Conservation (phyloP, 345 rosid genomes). For the Kernera saxatilis region DNA sequence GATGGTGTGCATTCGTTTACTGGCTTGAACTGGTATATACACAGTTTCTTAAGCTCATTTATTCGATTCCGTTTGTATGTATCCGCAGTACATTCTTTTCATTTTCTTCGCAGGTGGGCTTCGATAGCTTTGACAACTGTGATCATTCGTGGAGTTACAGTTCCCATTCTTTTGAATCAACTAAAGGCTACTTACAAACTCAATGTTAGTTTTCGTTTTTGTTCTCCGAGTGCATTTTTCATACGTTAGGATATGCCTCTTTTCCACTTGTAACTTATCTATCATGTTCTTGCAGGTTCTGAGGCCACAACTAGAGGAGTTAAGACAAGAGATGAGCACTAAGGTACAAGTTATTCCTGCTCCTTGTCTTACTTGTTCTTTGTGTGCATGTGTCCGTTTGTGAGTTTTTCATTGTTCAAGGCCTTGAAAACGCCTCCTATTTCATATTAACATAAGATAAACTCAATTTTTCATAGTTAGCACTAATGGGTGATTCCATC, state of each 20-base stretch:
- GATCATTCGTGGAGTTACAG: conserved; percentile 38
- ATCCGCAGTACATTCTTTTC: background rate
- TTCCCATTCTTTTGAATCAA: conserved; percentile 44
- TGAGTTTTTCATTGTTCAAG: background rate
- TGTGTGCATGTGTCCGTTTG: background rate
- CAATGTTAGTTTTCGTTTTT: conserved; percentile 27
- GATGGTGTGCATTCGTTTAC: conserved; percentile 52
- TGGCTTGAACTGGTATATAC: conserved; percentile 50
- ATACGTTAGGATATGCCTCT: background rate
- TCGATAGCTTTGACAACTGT: conserved; percentile 45
- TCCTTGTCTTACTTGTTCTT: conserved; percentile 6
- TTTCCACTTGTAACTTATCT: background rate
- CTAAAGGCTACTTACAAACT: conserved; percentile 41
- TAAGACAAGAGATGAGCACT: conserved; percentile 31
- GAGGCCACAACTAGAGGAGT: conserved; percentile 42
- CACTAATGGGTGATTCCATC: background rate
- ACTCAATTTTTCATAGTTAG: background rate
- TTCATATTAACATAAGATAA: background rate
- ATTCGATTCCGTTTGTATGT: background rate
- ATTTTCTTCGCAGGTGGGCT: conserved; percentile 41
- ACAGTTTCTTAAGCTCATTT: background rate
- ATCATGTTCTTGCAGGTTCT: conserved; percentile 28
- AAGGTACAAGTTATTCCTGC: conserved; percentile 21
- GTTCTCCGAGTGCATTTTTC: background rate
- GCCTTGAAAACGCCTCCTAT: background rate